Evolutionary conservation across 345 rosid species (phyloP).

Genomic region (Acer campestre): DNA sequence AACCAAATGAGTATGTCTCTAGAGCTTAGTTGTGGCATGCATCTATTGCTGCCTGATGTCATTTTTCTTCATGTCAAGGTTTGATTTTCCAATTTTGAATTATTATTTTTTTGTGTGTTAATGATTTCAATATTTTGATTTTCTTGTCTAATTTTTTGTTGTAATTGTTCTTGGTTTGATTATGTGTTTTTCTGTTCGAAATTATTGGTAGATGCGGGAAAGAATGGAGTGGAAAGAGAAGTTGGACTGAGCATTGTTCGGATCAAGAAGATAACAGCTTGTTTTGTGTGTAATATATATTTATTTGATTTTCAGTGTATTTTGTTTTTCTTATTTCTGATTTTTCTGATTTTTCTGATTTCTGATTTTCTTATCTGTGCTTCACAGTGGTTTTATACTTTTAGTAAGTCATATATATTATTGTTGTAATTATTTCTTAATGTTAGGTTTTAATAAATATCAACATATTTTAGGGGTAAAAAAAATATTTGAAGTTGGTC

Average conservation of each 20-base stretch:
- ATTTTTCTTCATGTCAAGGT: slow-evolving; percentile 24
- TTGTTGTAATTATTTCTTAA: no score
- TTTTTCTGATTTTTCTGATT: no score
- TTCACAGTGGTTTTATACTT: no score
- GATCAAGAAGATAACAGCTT: slow-evolving; percentile 33
- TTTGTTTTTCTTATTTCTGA: no score
- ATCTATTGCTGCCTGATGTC: slow-evolving; percentile 24
- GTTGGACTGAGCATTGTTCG: slow-evolving; percentile 45
- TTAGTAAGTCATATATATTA: no score
- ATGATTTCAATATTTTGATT: slow-evolving; percentile 8
- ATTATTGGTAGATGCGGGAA: slow-evolving; percentile 14
- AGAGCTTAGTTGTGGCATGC: slow-evolving; percentile 30
- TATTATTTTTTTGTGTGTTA: slow-evolving; percentile 15
- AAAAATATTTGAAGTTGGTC: no score
- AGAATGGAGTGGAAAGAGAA: slow-evolving; percentile 20
- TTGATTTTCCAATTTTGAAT: slow-evolving; percentile 13
- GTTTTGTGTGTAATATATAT: neutral
- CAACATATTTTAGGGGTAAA: no score
- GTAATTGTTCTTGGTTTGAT: neutral
- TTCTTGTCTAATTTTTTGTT: neutral
- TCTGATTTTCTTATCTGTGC: no score
- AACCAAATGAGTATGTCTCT: slow-evolving; percentile 46
- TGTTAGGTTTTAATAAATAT: no score
- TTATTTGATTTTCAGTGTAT: no score
- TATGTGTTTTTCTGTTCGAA: slow-evolving; percentile 10